Base-by-base conservation (phyloP, 176 grass and related monocot species). In the Aegilops bicornis region DNA sequence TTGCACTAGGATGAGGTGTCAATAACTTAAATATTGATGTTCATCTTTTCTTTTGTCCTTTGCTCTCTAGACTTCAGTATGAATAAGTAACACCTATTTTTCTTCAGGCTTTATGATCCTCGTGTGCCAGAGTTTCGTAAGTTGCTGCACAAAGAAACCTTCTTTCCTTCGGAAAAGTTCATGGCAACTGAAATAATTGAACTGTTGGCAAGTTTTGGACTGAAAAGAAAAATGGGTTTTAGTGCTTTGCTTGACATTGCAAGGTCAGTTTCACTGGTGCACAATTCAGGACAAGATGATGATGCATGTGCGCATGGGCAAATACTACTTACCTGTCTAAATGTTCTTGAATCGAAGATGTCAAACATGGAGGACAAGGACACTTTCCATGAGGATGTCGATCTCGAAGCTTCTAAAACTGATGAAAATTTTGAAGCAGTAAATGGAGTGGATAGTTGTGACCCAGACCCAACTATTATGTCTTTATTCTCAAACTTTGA, bases 101-200 rank as follows among this genome's bases (percentile, higher is more conserved):
- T 73, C 73, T 86, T 62, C 87, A 98, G 96, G 88, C 93, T 98
- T 80, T 98, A 98, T 79, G 96, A 98, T 98, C 96, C 93, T 92
- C 90, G 91, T 83, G 82, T 98, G 65, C 88, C 91, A 79, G 91
- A 88, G 79, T 85, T 98, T 77, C 88, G 86, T 74, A 91, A 86
- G 83, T 86, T 98, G 22, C 88, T 98, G 86, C 89, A 95, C 82
- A 92, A 95, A 92, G 96, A 98, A 86, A 88, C 93, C 30, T 98
- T 95, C 83, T 98, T 98, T 92, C 96, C 93, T 88, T 98, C 89
- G 16, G 90, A 94, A 24, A 87, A 91, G 69, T 95, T 95, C 85
- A 87, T 78, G 50, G 42, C 77, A 78, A 54, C 89, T 85, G 90
- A 94, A 89, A 67, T 98, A 68, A 88, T 98, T 70, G 96, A 95